Evolutionary conservation across 164 flowering plant genomes (phyloP).

Genomic region (Aristolochia californica): DNA sequence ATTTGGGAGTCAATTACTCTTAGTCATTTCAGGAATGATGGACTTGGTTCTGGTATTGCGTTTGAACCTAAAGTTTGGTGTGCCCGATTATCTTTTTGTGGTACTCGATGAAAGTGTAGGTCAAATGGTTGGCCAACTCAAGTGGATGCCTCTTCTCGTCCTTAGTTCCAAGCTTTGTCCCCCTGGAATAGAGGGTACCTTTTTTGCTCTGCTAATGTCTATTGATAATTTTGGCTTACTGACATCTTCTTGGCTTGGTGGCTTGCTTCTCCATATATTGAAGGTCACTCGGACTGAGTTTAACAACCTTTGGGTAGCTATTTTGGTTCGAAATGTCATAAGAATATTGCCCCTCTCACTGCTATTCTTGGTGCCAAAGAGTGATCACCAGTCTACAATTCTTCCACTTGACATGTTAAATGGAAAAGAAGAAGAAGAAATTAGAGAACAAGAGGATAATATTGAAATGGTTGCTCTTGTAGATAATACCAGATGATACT

Average conservation of each 20-base stretch:
- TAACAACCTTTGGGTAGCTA: conserved; percentile 72
- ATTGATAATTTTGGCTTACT: conserved; percentile 74
- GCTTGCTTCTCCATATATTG: conserved; percentile 57
- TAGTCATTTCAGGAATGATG: conserved; percentile 70
- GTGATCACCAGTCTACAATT: conserved; percentile 46
- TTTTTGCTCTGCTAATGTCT: conserved; percentile 95
- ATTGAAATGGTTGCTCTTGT: conserved; percentile 60
- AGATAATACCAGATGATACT: conserved; percentile 4
- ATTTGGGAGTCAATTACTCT: conserved; percentile 75
- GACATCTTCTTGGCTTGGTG: conserved; percentile 80
- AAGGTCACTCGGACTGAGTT: conserved; percentile 59
- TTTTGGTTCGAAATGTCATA: conserved; percentile 59
- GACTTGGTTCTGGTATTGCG: conserved; percentile 74
- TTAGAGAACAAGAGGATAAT: conserved; percentile 17
- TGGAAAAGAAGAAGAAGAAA: conserved; percentile 21
- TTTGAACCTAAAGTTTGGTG: conserved; percentile 54
- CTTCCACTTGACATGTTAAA: conserved; percentile 37
- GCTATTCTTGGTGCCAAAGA: conserved; percentile 65
- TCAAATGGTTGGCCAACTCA: conserved; percentile 56
- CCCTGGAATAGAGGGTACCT: conserved; percentile 95
- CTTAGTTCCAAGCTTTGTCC: conserved; percentile 91
- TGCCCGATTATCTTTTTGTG: conserved; percentile 68
- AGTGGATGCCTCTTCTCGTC: conserved; percentile 98
- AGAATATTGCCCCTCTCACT: conserved; percentile 57
- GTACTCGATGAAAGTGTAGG: conserved; percentile 61